Percentiles rank a stretch among this genome's conserved stretches.
phyloP scores from a whole-genome alignment of 2,329 filamentous ascomycete species.

The Daldinia sp. region DNA sequence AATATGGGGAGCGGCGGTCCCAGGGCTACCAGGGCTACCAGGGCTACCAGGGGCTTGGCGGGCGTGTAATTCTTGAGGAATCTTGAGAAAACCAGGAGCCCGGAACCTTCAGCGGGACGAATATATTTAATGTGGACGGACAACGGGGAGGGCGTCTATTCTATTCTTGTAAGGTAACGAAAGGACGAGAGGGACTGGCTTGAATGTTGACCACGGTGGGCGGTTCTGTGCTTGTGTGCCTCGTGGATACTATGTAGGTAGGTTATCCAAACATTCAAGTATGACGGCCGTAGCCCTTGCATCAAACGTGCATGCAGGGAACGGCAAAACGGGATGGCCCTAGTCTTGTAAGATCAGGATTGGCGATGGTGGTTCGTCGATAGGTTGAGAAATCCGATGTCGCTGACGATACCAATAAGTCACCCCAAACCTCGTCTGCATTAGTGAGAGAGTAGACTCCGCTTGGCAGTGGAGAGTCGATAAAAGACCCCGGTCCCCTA shows the following conservation, averaged over 20 bases:
- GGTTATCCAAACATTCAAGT: too few species aligned
- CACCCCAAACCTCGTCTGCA: conserved; percentile 12
- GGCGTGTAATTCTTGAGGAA: conserved; percentile 5
- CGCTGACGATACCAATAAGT: conserved; percentile 28
- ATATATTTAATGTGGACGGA: conserved; percentile 6
- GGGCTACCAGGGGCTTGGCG: conserved; percentile 6
- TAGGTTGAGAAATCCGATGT: conserved; percentile 36
- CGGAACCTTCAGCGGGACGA: neutral
- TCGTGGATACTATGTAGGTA: too few species aligned
- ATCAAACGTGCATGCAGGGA: conserved; percentile 28
- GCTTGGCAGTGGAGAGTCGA: conserved; percentile 9
- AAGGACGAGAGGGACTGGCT: neutral
- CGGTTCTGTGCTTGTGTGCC: conserved; percentile 12
- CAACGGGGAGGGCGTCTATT: neutral
- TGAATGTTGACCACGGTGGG: neutral
- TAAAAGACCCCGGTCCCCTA: neutral
- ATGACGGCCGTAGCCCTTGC: conserved; percentile 31
- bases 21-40: conserved; percentile 11
- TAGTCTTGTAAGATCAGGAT: conserved; percentile 23
- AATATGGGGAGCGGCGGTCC: conserved; percentile 23
- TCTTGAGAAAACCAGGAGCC: conserved; percentile 15
- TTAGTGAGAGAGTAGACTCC: conserved; percentile 17
- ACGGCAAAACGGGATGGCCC: conserved; percentile 31
- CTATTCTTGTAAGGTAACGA: conserved; percentile 1
- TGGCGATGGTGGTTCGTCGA: conserved; percentile 24